phyloP scores from a whole-genome alignment of 805 yeast genomes.

The Yarrowia bubula region DNA sequence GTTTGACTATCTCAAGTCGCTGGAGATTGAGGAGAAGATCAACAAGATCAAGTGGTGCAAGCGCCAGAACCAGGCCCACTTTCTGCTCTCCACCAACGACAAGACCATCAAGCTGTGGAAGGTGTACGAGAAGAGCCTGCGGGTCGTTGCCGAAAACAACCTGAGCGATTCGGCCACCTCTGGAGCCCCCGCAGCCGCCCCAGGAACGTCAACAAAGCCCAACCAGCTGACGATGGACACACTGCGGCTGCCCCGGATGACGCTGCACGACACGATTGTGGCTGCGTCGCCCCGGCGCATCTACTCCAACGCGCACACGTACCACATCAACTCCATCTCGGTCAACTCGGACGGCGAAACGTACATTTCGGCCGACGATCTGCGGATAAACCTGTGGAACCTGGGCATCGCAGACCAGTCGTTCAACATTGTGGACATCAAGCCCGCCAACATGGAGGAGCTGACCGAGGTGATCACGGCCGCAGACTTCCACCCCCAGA shows the following conservation, averaged over 20 bases:
- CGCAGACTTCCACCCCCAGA: constrained; percentile 91
- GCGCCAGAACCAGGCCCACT: constrained; percentile 85
- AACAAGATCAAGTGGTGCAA: constrained; percentile 96
- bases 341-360: constrained; percentile 96
- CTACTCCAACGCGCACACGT: constrained; percentile 95
- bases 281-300: constrained; percentile 92
- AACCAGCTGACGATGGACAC: constrained; percentile 38
- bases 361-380: constrained; percentile 86
- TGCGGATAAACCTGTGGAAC: constrained; percentile 94
- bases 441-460: constrained; percentile 98
- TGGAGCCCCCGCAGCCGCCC: constrained; percentile 22
- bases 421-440: constrained; percentile 95
- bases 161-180: constrained; percentile 48
- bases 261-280: constrained; percentile 91
- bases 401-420: constrained; percentile 90
- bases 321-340: constrained; percentile 94
- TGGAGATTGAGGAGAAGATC: constrained; percentile 97
- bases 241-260: constrained; percentile 79
- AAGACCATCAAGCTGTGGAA: constrained; percentile 99
- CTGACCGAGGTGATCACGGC: constrained; percentile 95
- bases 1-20: constrained; percentile 90
- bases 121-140: constrained; percentile 84
- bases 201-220: constrained; percentile 29
- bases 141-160: constrained; percentile 89
- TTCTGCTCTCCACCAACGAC: constrained; percentile 87